These are phyloP conservation scores for Coemansia sp. DNA, from an alignment of 192 early-diverging fungal genomes.

Conservation along the genomic window DNA sequence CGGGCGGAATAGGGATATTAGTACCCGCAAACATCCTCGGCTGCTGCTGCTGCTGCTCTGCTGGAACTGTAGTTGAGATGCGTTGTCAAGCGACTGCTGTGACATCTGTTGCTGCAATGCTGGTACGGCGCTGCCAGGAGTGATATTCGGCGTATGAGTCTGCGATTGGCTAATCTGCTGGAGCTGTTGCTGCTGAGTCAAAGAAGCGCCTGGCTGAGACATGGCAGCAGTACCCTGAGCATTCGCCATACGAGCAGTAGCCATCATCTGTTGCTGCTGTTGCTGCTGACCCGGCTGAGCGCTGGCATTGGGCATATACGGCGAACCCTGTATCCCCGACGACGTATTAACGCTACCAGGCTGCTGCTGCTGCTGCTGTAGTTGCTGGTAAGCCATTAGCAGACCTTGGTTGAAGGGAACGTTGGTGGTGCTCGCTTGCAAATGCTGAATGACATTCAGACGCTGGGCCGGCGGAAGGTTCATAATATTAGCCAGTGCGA, in stretches of 20 bases:
- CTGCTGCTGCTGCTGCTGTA: conserved; percentile 19
- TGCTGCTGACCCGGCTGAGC: neutral
- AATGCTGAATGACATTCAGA: conserved; percentile 32
- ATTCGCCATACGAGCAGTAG: neutral
- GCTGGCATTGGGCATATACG: conserved; percentile 10
- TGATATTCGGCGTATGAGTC: neutral
- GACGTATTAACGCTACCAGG: conserved; percentile 14
- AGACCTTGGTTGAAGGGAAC: conserved; percentile 22
- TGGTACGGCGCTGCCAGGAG: neutral
- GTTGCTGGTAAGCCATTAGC: conserved; percentile 24
- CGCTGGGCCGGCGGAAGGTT: conserved; percentile 23
- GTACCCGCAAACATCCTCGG: conserved; percentile 35
- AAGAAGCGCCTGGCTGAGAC: conserved; percentile 5
- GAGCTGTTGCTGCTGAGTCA: conserved; percentile 25
- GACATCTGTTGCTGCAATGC: neutral
- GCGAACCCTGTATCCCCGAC: conserved; percentile 19
- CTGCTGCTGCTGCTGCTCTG: conserved; percentile 20
- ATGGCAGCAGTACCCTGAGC: conserved; percentile 5
- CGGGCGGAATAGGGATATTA: conserved; percentile 27
- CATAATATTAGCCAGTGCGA: conserved; percentile 11
- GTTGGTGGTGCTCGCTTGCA: conserved; percentile 17
- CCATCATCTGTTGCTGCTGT: neutral
- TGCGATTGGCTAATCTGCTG: conserved; percentile 24
- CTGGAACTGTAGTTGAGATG: conserved; percentile 9
- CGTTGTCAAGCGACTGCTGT: neutral